These are phyloP conservation scores for Lichina pygmaea DNA, from an alignment of 495 filamentous ascomycete species.

Conservation along the genomic window DNA sequence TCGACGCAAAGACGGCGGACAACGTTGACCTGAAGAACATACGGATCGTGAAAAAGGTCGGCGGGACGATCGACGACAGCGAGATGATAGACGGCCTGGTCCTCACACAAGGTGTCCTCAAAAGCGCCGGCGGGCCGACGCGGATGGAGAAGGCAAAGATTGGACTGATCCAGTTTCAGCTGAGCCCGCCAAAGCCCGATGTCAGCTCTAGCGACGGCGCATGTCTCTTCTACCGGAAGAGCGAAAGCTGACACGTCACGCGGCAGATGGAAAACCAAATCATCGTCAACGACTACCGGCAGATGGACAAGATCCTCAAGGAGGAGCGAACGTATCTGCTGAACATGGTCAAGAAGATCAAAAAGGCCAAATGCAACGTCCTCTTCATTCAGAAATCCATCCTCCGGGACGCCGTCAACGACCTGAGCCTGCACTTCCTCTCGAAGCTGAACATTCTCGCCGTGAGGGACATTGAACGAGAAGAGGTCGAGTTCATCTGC, in stretches of 20 bases:
- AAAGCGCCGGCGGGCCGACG: slow-evolving; percentile 72
- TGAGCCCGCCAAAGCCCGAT: slow-evolving; percentile 93
- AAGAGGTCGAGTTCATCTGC: slow-evolving; percentile 98
- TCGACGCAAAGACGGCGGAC: slow-evolving; percentile 80
- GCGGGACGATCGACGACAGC: slow-evolving; percentile 92
- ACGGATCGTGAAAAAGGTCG: slow-evolving; percentile 89
- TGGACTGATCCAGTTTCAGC: slow-evolving; percentile 92
- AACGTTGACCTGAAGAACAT: slow-evolving; percentile 95
- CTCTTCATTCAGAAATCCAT: slow-evolving; percentile 97
- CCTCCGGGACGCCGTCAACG: slow-evolving; percentile 89
- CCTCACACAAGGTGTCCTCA: slow-evolving; percentile 75
- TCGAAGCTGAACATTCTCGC: slow-evolving; percentile 86
- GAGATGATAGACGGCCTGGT: slow-evolving; percentile 93
- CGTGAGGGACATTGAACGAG: slow-evolving; percentile 92
- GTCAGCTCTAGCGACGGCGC: slow-evolving; percentile 19
- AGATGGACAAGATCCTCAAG: slow-evolving; percentile 99
- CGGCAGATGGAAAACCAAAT: slow-evolving; percentile 94
- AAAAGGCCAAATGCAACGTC: slow-evolving; percentile 98
- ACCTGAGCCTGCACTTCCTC: slow-evolving; percentile 87
- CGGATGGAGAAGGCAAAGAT: slow-evolving; percentile 95
- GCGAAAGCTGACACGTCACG: slow-evolving; percentile 3
- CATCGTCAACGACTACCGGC: slow-evolving; percentile 93
- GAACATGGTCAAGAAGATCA: slow-evolving; percentile 99
- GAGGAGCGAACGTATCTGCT: slow-evolving; percentile 94
- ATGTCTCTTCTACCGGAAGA: not conserved